These are phyloP conservation scores for Mortierella sp. DNA, from an alignment of 371 early-diverging fungal genomes.

Conservation along the genomic window DNA sequence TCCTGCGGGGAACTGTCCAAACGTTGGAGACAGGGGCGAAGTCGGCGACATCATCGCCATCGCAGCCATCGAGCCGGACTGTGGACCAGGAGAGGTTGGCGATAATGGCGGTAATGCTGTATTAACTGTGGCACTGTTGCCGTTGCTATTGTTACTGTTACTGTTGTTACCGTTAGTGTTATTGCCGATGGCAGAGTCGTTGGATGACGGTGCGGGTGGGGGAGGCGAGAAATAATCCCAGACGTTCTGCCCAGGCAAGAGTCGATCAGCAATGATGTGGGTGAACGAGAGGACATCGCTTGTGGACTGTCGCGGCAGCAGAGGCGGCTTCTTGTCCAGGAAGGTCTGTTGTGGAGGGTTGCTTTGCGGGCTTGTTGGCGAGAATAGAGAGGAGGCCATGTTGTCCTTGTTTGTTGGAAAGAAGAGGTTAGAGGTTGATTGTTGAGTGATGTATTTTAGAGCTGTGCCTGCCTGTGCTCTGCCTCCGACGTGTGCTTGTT, in stretches of 20 bases:
- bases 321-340: constrained; percentile 47
- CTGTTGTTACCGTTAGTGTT: background rate
- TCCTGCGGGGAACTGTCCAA: constrained; percentile 7
- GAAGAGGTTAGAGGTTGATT: background rate
- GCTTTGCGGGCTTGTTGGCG: constrained; percentile 17
- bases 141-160: background rate
- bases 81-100: constrained; percentile 5
- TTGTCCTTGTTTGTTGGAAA: background rate
- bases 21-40: constrained; percentile 22
- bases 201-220: background rate
- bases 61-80: background rate
- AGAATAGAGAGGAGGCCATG: constrained; percentile 23
- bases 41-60: constrained; percentile 8
- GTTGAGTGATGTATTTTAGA: background rate
- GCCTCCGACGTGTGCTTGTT: background rate
- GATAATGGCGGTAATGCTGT: constrained; percentile 1
- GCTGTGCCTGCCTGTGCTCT: constrained; percentile 13
- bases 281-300: constrained; percentile 57
- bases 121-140: background rate
- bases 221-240: constrained; percentile 58
- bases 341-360: constrained; percentile 44
- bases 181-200: background rate
- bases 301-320: constrained; percentile 56
- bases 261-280: constrained; percentile 52
- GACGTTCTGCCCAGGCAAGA: constrained; percentile 45